Base-by-base conservation (phyloP, 129 eudicot species). In the Tagetes patula region DNA sequence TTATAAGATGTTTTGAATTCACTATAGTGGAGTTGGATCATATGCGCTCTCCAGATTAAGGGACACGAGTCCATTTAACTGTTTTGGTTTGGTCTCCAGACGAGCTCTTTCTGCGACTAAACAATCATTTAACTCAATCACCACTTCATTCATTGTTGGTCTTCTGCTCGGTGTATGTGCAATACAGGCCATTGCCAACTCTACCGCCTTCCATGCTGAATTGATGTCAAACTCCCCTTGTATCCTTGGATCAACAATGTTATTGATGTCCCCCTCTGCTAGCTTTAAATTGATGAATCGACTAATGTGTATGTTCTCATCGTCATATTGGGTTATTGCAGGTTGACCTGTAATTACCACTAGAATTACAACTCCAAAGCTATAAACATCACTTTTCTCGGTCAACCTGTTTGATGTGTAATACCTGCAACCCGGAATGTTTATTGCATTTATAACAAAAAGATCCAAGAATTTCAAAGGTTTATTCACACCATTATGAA, bases 381-480 rank as follows among this genome's bases (percentile, higher is more conserved):
- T 74, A n/a, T 78, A 82, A n/a, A 82, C 74, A 6, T 82, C 86
- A 58, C 86, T 78, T 68, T 82, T 78, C 40, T 73, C 80, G 0
- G 86, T 82, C 48, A 78, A 49, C 56, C 72, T 48, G 36, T 36
- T 59, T 52, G 82, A 58, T 30, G 69, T 75, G 58, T 70, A 60
- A 67, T 83, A 83, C 72, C 84, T 80, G 73, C 79, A 66, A n/a
- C 46, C 55, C 56, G 68, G 1, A 69, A 50, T 3, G 0, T 67
- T 3, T 56, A 30, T 14, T 20, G 27, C 27, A 20, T 20, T 20
- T 20, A 20, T 20, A 20, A 20, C 27, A 20, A 20, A 20, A 20
- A 20, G 27, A 20, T 20, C 27, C 2, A 75, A 12, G 32, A 33
- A 40, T 38, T 31, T 5, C 3, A 6, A 56, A 46, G 49, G 14